These are phyloP conservation scores for Hibiscus syriacus DNA, from an alignment of 345 rosid genomes.

Conservation along the genomic window DNA sequence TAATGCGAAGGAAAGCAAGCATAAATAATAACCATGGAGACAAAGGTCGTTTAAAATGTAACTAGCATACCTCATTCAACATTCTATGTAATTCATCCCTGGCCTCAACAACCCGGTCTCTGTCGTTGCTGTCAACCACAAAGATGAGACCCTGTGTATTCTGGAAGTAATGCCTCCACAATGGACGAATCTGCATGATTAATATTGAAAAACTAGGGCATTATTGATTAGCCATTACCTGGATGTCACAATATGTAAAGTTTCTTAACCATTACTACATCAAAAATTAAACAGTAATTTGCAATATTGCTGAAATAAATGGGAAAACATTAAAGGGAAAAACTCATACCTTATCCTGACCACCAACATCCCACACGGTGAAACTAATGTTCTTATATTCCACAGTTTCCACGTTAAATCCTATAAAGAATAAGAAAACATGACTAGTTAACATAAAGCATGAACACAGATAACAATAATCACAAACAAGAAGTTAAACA, in stretches of 20 bases:
- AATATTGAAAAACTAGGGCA: neutral
- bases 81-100: constrained; percentile 88
- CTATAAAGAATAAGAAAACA: constrained; percentile 23
- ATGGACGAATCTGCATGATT: constrained; percentile 54
- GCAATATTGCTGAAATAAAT: neutral
- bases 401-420: constrained; percentile 83
- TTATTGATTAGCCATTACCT: neutral
- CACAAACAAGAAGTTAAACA: neutral
- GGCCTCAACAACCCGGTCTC: constrained; percentile 66
- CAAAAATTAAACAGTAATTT: neutral
- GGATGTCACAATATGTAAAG: neutral
- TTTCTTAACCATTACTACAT: neutral
- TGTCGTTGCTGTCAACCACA: constrained; percentile 84
- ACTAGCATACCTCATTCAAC: constrained; percentile 63
- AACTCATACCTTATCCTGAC: constrained; percentile 66
- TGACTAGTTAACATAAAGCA: neutral
- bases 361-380: constrained; percentile 95
- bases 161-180: constrained; percentile 90
- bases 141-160: constrained; percentile 80
- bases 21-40: neutral
- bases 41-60: neutral
- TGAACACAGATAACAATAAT: neutral
- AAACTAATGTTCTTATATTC: constrained; percentile 87
- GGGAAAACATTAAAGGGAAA: neutral
- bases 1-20: neutral